Evolutionary conservation across 2,329 filamentous ascomycete genomes (phyloP).

Genomic region (Aspergillus amoenus): DNA sequence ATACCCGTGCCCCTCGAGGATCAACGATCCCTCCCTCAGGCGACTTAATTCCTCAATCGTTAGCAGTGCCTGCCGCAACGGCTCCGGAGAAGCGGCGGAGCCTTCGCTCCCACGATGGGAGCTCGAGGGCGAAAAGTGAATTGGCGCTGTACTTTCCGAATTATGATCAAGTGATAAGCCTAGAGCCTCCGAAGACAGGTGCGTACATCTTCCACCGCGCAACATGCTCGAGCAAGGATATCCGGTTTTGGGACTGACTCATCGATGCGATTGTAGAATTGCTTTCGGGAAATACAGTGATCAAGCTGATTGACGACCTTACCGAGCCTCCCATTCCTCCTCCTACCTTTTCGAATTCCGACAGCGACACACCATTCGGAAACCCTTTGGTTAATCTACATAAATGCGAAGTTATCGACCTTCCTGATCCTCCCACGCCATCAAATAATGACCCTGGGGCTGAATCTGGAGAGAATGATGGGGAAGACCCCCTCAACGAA

Average conservation of each 20-base stretch:
- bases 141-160: slow-evolving; percentile 87
- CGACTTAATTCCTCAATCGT: neutral
- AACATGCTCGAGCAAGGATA: neutral
- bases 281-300: slow-evolving; percentile 69
- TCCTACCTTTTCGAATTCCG: slow-evolving; percentile 19
- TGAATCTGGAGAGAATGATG: neutral
- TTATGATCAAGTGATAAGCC: slow-evolving; percentile 90
- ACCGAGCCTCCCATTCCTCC: slow-evolving; percentile 26
- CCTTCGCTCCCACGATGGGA: slow-evolving; percentile 79
- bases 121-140: slow-evolving; percentile 84
- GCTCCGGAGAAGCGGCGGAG: slow-evolving; percentile 62
- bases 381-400: slow-evolving; percentile 40
- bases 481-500: slow-evolving; percentile 57
- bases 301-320: slow-evolving; percentile 66
- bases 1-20: neutral
- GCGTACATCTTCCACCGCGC: slow-evolving; percentile 22
- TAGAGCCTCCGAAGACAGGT: slow-evolving; percentile 77
- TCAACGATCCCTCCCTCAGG: neutral
- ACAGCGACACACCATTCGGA: slow-evolving; percentile 29
- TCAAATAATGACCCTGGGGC: neutral
- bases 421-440: slow-evolving; percentile 12
- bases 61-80: slow-evolving; percentile 2
- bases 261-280: slow-evolving; percentile 55
- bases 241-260: neutral
- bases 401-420: slow-evolving; percentile 33